A percentile compares a stretch with the other conserved stretches of the same genome.
Conservation (phyloP, 73 alveolate genomes). For the Blepharisma stoltei region DNA sequence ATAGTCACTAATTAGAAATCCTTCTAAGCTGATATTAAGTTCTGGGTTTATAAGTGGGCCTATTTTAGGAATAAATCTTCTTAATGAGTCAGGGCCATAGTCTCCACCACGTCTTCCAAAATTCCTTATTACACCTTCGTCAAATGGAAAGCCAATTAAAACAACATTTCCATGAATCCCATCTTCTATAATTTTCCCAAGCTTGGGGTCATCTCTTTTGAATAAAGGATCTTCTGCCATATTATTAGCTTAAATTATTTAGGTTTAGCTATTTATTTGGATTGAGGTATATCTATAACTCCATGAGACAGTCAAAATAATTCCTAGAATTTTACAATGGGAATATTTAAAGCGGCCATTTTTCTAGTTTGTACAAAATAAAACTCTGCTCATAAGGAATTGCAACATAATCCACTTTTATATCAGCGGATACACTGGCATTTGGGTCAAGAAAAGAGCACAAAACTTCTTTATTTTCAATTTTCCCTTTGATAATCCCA, state of each 20-base stretch:
- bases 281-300: no score
- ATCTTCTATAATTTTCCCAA: slow-evolving; percentile 20
- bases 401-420: no score
- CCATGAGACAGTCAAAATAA: no score
- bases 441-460: no score
- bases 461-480: no score
- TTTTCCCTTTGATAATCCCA: no score
- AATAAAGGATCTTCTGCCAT: slow-evolving; percentile 36
- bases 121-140: slow-evolving; percentile 48
- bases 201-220: slow-evolving; percentile 20
- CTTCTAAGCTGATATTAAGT: slow-evolving; percentile 32
- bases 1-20: slow-evolving; percentile 35
- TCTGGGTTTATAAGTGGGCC: slow-evolving; percentile 56
- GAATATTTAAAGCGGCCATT: no score
- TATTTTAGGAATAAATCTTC: slow-evolving; percentile 40
- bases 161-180: slow-evolving; percentile 52
- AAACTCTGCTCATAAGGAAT: no score
- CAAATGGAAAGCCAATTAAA: slow-evolving; percentile 56
- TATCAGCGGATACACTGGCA: no score
- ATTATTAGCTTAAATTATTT: not conserved
- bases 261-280: no score
- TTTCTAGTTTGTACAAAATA: no score
- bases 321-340: no score
- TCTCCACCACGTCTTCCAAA: slow-evolving; percentile 46
- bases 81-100: slow-evolving; percentile 56